Conservation (phyloP, 2,329 filamentous ascomycete genomes). For the Colletotrichum tropicale region DNA sequence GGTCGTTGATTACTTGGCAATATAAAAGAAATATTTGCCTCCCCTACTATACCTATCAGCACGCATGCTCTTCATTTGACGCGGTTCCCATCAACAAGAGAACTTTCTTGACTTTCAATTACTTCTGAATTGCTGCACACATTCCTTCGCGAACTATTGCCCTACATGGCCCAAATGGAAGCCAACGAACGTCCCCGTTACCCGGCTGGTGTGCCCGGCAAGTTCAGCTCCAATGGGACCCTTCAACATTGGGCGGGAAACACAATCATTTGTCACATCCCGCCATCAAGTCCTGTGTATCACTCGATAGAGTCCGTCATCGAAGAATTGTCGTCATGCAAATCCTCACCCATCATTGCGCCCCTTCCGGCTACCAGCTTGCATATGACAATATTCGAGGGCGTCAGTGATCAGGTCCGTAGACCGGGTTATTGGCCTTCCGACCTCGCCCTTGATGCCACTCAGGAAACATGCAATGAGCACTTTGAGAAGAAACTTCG, state of each 20-base stretch:
- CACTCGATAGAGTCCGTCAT: neutral
- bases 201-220: neutral
- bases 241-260: neutral
- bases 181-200: neutral
- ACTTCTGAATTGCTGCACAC: neutral
- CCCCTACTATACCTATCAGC: too few relatives aligned
- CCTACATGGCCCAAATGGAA: neutral
- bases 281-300: neutral
- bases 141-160: fast-evolving
- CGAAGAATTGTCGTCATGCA: neutral
- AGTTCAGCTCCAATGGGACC: neutral
- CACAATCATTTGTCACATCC: neutral
- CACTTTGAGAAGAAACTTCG: neutral
- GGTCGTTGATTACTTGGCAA: neutral
- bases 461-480: neutral
- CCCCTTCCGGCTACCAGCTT: neutral
- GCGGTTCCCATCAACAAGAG: neutral
- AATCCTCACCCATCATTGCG: neutral
- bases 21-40: neutral
- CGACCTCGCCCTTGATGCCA: neutral
- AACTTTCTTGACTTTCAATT: fast-evolving
- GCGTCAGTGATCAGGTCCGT: neutral
- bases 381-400: neutral
- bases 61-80: too few relatives aligned
- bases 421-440: neutral